Percentiles rank a stretch among this genome's conserved stretches.
phyloP scores from a whole-genome alignment of 352 stramenopile genomes.

The Pythium dissotocum region DNA sequence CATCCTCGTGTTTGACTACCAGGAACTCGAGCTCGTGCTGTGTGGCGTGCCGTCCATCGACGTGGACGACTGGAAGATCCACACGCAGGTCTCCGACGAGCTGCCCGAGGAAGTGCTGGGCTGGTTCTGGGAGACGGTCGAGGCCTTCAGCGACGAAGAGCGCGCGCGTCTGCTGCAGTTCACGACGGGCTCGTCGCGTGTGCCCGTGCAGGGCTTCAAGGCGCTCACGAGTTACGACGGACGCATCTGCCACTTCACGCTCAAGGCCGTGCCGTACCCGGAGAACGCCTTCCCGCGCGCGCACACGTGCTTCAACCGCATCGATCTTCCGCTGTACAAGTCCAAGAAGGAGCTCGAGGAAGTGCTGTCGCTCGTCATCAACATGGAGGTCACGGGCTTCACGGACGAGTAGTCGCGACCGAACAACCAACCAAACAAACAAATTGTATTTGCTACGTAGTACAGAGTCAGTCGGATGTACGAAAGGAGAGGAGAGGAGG shows the following conservation, averaged over 20 bases:
- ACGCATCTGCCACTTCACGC: constrained; percentile 58
- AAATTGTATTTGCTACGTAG: constrained; percentile 22
- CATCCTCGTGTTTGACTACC: constrained; percentile 83
- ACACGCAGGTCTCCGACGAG: constrained; percentile 89
- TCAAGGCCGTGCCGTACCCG: constrained; percentile 59
- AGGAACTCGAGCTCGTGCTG: constrained; percentile 82
- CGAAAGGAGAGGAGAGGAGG: neutral
- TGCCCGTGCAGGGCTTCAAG: constrained; percentile 70
- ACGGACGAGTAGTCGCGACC: constrained; percentile 48
- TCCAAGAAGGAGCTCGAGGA: constrained; percentile 91
- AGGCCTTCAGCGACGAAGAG: constrained; percentile 56
- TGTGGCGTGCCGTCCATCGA: constrained; percentile 83
- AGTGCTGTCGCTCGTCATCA: constrained; percentile 93
- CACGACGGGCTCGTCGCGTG: constrained; percentile 54
- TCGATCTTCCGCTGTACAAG: constrained; percentile 93
- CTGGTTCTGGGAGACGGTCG: constrained; percentile 77
- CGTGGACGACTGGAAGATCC: constrained; percentile 78
- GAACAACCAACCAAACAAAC: neutral
- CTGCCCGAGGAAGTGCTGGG: constrained; percentile 64
- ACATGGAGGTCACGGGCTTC: constrained; percentile 94
- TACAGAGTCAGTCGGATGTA: constrained; percentile 1
- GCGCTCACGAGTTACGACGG: constrained; percentile 61
- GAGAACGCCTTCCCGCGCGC: constrained; percentile 55
- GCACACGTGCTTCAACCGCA: constrained; percentile 62
- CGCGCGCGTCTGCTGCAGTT: constrained; percentile 55